Base-by-base conservation (phyloP, 1,284 basidiomycete genomes). In the Phlebopus sp. region DNA sequence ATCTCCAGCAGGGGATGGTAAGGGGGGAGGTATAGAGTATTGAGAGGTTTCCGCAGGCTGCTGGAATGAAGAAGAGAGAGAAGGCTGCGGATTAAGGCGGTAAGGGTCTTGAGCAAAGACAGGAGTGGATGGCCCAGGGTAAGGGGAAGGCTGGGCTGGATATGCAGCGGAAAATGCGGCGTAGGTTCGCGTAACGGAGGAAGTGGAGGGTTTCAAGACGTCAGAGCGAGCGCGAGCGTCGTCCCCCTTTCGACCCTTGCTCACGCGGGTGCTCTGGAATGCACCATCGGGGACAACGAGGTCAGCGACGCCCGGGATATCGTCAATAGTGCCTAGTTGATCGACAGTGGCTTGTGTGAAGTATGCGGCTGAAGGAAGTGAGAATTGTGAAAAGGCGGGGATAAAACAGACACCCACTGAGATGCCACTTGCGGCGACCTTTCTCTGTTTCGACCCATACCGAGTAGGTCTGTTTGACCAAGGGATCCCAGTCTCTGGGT, bases 391-490 rank as follows among this genome's bases (percentile, higher is more conserved):
- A 47, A 36, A 37, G 32, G 46, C 15, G 37, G 41, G 44, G 35
- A 15, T 21, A 25, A 19, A 25, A 61, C 69, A 57, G 37, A 30
- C 21, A 60, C 72, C 52, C 59, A 89, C 86, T 89, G 40, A 89
- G 71, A 66, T 89, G 86, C 86, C 86, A 89, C 68, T 89, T 89
- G 39, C 82, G 76, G 40, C 74, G 76, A 41, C 81, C 83, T 51
- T 75, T 78, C 15, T 74, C 74, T 3, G 79, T 82, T 37, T 78
- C 74, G 15, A 82, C 78, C 76, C 75, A 86, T 32, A 85, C 86
- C 1, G 85, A 87, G 59, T 88, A 89, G 1, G 86, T 88, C 60
- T 88, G 86, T 64, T 89, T 89, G 52, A 89, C 82, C 35, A 86
- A 71, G 6, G 79, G 80, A 57, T 88, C 83, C 78, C 83, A 86